These are phyloP conservation scores for Gomphus sp. DNA, from an alignment of 1,284 basidiomycete species.

Conservation along the genomic window DNA sequence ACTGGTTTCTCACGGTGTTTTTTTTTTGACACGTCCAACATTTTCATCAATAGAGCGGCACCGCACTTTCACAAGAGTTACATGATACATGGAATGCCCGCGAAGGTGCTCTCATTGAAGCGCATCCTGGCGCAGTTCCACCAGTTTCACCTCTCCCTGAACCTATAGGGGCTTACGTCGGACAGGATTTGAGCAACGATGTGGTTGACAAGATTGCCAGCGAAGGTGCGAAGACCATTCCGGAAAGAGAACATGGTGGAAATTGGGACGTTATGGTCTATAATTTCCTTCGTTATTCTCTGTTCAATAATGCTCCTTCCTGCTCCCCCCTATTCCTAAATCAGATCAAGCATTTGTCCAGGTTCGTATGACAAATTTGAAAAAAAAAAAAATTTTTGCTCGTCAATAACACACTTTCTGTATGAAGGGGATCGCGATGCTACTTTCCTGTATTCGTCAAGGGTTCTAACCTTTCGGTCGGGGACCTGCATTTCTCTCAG, in stretches of 20 bases:
- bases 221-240: slow-evolving; percentile 70
- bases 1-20: neutral
- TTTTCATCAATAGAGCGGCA: slow-evolving; percentile 33
- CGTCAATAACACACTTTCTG: slow-evolving; percentile 9
- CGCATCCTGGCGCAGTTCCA: slow-evolving; percentile 43
- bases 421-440: slow-evolving; percentile 48
- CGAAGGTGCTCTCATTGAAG: slow-evolving; percentile 58
- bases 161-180: slow-evolving; percentile 56
- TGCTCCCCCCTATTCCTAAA: neutral
- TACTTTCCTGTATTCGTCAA: slow-evolving; percentile 74
- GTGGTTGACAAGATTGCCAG: slow-evolving; percentile 45
- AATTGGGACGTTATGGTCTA: slow-evolving; percentile 54
- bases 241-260: slow-evolving; percentile 74
- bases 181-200: slow-evolving; percentile 45
- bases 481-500: slow-evolving; percentile 77
- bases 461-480: slow-evolving; percentile 70
- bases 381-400: neutral
- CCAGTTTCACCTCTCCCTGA: slow-evolving; percentile 62
- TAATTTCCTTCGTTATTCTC: neutral
- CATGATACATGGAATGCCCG: slow-evolving; percentile 68
- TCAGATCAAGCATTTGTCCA: slow-evolving; percentile 68
- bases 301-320: neutral
- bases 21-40: neutral
- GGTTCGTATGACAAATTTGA: slow-evolving; percentile 23
- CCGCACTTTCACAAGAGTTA: slow-evolving; percentile 64